Conservation (phyloP, 176 grass and related monocot species). For the Melocanna baccifera region DNA sequence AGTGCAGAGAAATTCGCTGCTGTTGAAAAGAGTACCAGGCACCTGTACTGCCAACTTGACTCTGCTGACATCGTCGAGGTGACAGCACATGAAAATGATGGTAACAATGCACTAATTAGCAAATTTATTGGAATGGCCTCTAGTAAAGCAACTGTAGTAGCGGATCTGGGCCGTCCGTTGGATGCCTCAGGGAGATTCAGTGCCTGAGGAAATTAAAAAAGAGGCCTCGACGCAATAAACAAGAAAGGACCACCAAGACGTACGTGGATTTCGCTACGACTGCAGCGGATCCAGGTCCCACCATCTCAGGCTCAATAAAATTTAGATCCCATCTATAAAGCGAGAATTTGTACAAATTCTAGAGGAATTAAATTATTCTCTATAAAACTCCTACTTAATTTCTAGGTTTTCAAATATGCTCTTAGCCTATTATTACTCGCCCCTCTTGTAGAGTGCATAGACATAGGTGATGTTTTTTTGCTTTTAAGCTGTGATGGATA, state of each 20-base stretch:
- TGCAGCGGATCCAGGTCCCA: no score
- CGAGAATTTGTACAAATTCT: no score
- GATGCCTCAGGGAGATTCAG: neutral
- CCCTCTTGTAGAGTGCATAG: neutral
- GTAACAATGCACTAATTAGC: neutral
- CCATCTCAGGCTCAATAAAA: no score
- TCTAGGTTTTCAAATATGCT: neutral
- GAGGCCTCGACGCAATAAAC: neutral
- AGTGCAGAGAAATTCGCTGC: neutral
- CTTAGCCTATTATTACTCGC: neutral
- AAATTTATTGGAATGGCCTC: neutral
- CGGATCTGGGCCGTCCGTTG: neutral
- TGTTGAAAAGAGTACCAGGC: neutral
- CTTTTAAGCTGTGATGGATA: rapidly evolving
- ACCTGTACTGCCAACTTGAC: neutral
- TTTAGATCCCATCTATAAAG: no score
- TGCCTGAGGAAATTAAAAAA: neutral
- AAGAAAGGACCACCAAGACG: neutral
- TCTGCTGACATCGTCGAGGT: neutral
- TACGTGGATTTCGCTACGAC: neutral
- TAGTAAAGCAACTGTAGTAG: neutral
- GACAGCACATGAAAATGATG: neutral
- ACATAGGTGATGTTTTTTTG: no score
- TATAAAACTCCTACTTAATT: no score
- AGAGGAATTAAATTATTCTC: no score